Evolutionary conservation across 169 alveolate species (phyloP).

Genomic region (Plasmodium reichenowi): DNA sequence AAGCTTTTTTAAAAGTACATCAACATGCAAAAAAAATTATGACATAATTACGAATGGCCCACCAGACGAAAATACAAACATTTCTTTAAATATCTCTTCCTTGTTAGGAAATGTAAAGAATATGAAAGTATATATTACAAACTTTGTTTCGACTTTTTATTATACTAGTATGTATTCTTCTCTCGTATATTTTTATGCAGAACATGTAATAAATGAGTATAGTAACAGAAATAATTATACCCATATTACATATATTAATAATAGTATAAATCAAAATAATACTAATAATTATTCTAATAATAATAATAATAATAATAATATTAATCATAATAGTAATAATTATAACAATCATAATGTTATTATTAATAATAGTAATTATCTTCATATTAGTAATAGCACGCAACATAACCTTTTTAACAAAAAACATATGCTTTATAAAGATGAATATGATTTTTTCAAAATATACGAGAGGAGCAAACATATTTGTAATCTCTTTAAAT

Average conservation of each 20-base stretch:
- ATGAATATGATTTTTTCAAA: conserved; percentile 34
- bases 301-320: no score
- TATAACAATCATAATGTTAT: no score
- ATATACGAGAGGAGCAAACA: conserved; percentile 33
- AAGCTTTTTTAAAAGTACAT: background rate
- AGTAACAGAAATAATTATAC: background rate
- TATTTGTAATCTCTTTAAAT: conserved; percentile 6
- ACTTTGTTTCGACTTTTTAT: conserved; percentile 14
- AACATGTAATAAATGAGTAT: conserved; percentile 51
- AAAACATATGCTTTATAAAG: background rate
- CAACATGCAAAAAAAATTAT: background rate
- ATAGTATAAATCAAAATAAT: no score
- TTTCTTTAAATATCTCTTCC: no score
- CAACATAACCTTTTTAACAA: background rate
- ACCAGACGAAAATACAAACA: background rate
- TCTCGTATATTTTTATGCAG: conserved; percentile 40
- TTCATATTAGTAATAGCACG: no score
- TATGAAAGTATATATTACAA: background rate
- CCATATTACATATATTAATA: no score
- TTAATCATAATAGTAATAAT: no score
- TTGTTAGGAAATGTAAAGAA: background rate
- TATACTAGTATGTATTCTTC: conserved; percentile 9
- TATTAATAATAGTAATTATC: background rate
- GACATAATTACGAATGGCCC: no score
- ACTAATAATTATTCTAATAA: no score